Base-by-base conservation (phyloP, 2,329 filamentous ascomycete genomes). In the Fusarium proliferatum region DNA sequence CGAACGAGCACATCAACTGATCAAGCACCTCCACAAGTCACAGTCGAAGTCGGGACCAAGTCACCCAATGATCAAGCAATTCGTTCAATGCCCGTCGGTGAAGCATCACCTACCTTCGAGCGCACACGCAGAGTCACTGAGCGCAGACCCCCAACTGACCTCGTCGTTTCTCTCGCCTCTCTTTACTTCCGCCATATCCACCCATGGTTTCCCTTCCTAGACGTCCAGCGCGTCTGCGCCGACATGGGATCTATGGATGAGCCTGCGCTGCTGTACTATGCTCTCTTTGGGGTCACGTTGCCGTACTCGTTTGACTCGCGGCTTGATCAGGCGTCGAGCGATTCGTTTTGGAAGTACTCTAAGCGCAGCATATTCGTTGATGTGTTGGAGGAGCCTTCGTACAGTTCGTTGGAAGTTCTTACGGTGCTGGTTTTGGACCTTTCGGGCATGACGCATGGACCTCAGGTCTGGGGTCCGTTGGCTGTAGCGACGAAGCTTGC, bases 131-230 rank as follows among this genome's bases (percentile, higher is more conserved):
- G 49, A 15, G n/a, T 57, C 13, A 57, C 39, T 5, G 59, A 61
- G 11, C 49, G 28, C 8, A 53, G 12, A 12, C 59, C 59, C 2
- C 59, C 59, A 16, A 38, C 59, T 2, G 59, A 61, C 15, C 59
- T 61, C 3, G 59, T 61, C 30, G 38, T 30, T 7, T 61, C 59
- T 6, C 17, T 61, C 11, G 21, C 28, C 4, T 61, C 59, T 6
- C 7, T 61, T 12, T 61, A 57, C 26, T 61, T 61, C 6, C 49
- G 49, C 9, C 59, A 61, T 28, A 61, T 36, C 13, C 49, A 61
- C 26, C 49, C 59, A 33, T 61, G 59, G 38, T 36, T 61, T 36
- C 59, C 59, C 21, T 61, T 61, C n/a, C 19, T 61, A 23, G 59
- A 61, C 5, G 38, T 61, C 1, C 30, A 61, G 17, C 49, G 59